Evolutionary conservation across 352 stramenopile species (phyloP).

Genomic region (Pseudoperonospora humuli): DNA sequence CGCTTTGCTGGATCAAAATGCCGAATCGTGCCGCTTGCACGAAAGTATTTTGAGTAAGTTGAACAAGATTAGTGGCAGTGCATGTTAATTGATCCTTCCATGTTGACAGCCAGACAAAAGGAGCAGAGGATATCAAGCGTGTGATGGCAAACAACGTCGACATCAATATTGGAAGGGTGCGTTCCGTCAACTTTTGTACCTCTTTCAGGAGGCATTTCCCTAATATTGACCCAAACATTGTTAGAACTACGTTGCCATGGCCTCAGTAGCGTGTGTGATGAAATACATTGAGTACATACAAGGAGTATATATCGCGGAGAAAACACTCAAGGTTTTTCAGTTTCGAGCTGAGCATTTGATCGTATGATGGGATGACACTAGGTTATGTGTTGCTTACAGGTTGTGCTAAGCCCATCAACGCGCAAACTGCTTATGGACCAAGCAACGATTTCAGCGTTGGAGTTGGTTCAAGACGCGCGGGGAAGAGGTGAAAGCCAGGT

Average conservation of each 20-base stretch:
- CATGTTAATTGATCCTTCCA: not conserved
- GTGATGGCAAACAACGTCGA: conserved; percentile 79
- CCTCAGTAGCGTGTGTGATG: conserved; percentile 69
- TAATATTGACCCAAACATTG: not conserved
- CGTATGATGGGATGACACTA: not conserved
- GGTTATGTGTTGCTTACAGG: conserved; percentile 24
- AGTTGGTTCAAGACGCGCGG: conserved; percentile 56
- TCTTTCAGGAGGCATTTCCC: not conserved
- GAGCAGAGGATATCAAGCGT: conserved; percentile 74
- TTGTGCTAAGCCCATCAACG: conserved; percentile 65
- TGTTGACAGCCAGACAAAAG: conserved; percentile 64
- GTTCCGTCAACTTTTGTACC: not conserved
- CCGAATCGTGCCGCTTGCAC: conserved; percentile 54
- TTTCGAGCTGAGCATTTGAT: not conserved
- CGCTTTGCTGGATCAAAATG: conserved; percentile 44
- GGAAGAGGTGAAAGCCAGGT: conserved; percentile 52
- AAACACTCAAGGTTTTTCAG: conserved; percentile 52
- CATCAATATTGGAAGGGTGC: conserved; percentile 68
- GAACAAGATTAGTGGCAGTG: not conserved
- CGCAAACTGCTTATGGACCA: conserved; percentile 79
- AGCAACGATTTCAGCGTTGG: conserved; percentile 62
- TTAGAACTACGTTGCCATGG: conserved; percentile 83
- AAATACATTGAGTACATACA: conserved; percentile 85
- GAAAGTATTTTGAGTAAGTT: conserved; percentile 76
- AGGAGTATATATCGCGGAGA: conserved; percentile 76